Evolutionary conservation across 768 basidiomycete species (phyloP), one percentile per base, ranked within the genome.

Genomic region (Lactarius hatsudake): DNA sequence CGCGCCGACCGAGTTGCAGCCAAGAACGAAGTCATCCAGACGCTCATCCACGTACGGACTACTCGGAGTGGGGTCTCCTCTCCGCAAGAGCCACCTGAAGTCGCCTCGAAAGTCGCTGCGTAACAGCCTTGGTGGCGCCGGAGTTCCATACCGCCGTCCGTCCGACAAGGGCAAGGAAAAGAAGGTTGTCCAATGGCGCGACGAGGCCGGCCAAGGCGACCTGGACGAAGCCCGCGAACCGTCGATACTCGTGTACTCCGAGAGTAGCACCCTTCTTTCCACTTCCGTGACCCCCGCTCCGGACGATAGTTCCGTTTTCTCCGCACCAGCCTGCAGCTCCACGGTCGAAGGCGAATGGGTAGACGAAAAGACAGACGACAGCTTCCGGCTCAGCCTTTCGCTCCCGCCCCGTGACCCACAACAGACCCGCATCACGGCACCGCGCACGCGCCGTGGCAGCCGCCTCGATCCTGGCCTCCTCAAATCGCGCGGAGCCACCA

Each of bases 321-420:
- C 68, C 48, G 67, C 30, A 87, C 87, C 4, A 75, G 83, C 28
- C 5, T 59, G 62, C 30, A 70, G 40, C 40, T 20, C 62, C 1
- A 83, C 86, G 56, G 82, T 90, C 6, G 91, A 93, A 71, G 92
- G 89, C 75, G 92, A 94, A 64, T 94, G 93, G 92, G 92, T 94
- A 76, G 91, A 94, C 73, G 91, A 93, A 73, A 90, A 85, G 78
- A 91, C 89, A 1, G 91, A 94, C 9, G 91, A 91, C 59, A 91
- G 88, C 73, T 73, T 90, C 71, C 85, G 81, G 70, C 65, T 87
- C 67, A 86, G 82, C 74, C 81, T 86, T 63, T 78, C 83, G 7
- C 62, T 67, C 61, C 71, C 23, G 36, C 67, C 53, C 66, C 71
- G n/a, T 32, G 59, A 57, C 61, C 68, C 69, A 32, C 68, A 68